Evolutionary conservation across 1,284 basidiomycete species (phyloP), one percentile per base, ranked within the genome.

Genomic region (Phaffia rhodozyma): DNA sequence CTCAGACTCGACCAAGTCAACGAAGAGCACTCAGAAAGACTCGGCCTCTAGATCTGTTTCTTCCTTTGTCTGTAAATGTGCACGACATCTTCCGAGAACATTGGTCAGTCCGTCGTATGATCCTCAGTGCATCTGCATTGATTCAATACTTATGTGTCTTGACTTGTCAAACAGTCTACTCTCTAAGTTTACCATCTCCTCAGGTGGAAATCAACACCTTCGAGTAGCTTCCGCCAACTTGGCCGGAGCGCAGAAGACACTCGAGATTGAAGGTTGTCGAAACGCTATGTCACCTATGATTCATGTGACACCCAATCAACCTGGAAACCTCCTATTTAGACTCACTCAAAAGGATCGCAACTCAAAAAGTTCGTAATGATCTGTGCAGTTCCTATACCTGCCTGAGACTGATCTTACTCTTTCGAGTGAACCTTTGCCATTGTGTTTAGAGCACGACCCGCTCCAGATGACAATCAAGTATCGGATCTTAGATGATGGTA

Each of bases 81-180:
- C 76, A 77, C 64, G 76, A 77, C 67, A 75, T 75, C 66, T 77
- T 77, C 72, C 63, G 76, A 25, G 72, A 74, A 1, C 66, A 73
- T 2, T 71, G 71, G 75, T 75, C 53, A 68, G 73, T 66, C 27
- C 7, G 25, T 21, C 21, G 20, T 2, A 34, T 30, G 13, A 9
- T 27, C 23, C 32, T 62, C n/a, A 3, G 5, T 13, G 16, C 29
- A n/a, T 49, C 27, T 16, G 16, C 25, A 25, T 49, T 9, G 1
- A 5, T 25, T 18, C 34, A 21, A 55, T 16, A 27, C 21, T 25
- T 48, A 58, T 55, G 11, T 34, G 0, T 60, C 27, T 53, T 23
- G 51, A 60, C 61, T n/a, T 55, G 25, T 32, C 32, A 13, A 16
- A 3, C 63, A 77, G 75, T 38, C 68, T 77, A 0, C 60, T 77